Evolutionary conservation across 1,284 basidiomycete species (phyloP).

Genomic region (Apiotrichum veenhuisii): DNA sequence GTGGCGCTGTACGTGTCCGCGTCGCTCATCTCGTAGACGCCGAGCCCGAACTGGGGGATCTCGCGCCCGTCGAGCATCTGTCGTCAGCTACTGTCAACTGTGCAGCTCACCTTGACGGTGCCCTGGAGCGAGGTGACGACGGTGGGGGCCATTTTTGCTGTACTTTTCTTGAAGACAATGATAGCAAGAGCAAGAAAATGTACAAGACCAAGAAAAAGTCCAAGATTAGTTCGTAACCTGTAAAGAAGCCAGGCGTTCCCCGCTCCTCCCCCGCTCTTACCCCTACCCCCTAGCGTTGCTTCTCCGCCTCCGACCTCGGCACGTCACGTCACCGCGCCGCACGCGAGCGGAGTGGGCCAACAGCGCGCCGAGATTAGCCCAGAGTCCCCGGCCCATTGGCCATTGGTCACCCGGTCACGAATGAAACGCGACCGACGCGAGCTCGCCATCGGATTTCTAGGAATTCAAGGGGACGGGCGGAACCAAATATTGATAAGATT

Average conservation of each 20-base stretch:
- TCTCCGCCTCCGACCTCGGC: no score
- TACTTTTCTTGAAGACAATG: neutral
- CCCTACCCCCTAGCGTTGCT: no score
- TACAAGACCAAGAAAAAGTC: no score
- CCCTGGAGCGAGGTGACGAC: constrained; percentile 8
- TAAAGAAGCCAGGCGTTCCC: no score
- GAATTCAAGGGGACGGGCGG: no score
- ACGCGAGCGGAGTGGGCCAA: no score
- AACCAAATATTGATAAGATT: neutral
- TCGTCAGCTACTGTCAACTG: neutral
- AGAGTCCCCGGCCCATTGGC: no score
- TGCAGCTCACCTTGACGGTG: constrained; percentile 16
- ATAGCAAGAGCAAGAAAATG: no score
- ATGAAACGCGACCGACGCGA: neutral
- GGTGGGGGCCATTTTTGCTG: neutral
- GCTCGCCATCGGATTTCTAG: neutral
- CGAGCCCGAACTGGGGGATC: constrained; percentile 64
- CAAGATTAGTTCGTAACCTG: no score
- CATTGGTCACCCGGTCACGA: neutral
- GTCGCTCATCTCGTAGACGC: constrained; percentile 63
- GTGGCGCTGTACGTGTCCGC: constrained; percentile 59
- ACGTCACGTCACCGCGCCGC: no score
- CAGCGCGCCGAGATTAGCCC: no score
- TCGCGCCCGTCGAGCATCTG: constrained; percentile 61
- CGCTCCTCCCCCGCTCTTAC: no score